Evolutionary conservation across 805 yeast species (phyloP).

Genomic region (Saturnispora serradocipensis): DNA sequence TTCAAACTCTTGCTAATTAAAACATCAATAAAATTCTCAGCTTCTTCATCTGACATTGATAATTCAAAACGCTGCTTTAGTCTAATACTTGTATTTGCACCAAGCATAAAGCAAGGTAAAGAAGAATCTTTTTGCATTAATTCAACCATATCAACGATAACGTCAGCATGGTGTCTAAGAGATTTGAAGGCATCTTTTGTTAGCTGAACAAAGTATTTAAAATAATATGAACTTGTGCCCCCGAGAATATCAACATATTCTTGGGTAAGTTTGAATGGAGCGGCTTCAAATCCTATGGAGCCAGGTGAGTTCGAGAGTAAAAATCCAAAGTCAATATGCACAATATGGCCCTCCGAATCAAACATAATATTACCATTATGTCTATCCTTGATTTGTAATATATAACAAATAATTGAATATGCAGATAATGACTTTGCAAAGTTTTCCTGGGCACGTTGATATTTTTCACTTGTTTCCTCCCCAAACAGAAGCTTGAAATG

Average conservation of each 20-base stretch:
- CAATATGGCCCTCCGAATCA: constrained; percentile 90
- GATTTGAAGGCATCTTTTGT: constrained; percentile 69
- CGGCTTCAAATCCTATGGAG: constrained; percentile 93
- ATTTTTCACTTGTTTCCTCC: constrained; percentile 40
- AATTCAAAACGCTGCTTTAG: constrained; percentile 76
- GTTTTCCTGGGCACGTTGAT: constrained; percentile 69
- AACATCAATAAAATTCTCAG: constrained; percentile 69
- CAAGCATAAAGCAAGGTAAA: constrained; percentile 86
- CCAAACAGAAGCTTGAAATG: constrained; percentile 79
- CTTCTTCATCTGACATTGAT: constrained; percentile 61
- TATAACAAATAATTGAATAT: constrained; percentile 82
- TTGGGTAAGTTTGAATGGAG: constrained; percentile 86
- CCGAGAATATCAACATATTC: constrained; percentile 88
- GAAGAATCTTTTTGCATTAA: constrained; percentile 88
- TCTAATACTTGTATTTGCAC: constrained; percentile 71
- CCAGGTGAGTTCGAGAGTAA: constrained; percentile 92
- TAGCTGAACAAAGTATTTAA: constrained; percentile 47
- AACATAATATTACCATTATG: constrained; percentile 97
- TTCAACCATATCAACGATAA: constrained; percentile 74
- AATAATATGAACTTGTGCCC: constrained; percentile 58
- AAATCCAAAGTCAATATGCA: constrained; percentile 94
- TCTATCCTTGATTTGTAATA: constrained; percentile 89
- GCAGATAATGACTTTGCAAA: constrained; percentile 85
- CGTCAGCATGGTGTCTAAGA: constrained; percentile 64
- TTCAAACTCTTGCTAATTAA: constrained; percentile 78